Percentiles rank a stretch among this genome's conserved stretches.
These are phyloP conservation scores for Rhizopus sp. DNA, from an alignment of 371 early-diverging fungal genomes.

Conservation along the genomic window DNA sequence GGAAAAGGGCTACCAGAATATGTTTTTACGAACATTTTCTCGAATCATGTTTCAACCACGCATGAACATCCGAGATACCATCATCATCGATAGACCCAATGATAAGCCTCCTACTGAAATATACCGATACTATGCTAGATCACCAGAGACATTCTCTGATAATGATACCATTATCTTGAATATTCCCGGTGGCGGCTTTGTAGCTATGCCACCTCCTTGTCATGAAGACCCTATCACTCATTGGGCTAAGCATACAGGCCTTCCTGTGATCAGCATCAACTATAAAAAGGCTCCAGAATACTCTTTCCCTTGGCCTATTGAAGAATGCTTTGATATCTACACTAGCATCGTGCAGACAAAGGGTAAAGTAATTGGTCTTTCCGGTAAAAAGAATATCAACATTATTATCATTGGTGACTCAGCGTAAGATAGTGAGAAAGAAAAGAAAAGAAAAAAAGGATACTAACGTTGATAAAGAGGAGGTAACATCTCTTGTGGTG, in stretches of 20 bases:
- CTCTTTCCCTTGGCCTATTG: conserved; percentile 91
- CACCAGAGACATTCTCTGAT: conserved; percentile 35
- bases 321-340: conserved; percentile 94
- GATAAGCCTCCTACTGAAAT: conserved; percentile 50
- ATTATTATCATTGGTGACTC: conserved; percentile 91
- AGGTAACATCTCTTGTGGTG: conserved; percentile 75
- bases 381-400: conserved; percentile 54
- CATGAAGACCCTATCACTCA: conserved; percentile 72
- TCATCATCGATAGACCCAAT: conserved; percentile 52
- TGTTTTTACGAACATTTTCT: conserved; percentile 55
- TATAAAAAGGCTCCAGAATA: conserved; percentile 96
- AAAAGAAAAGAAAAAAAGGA: not conserved
- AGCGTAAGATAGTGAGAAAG: conserved; percentile 63
- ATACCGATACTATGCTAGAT: conserved; percentile 57
- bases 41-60: conserved; percentile 54
- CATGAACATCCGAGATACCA: conserved; percentile 57
- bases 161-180: conserved; percentile 69
- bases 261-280: conserved; percentile 81
- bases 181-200: conserved; percentile 88
- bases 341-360: conserved; percentile 61
- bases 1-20: conserved; percentile 80
- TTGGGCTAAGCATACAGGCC: conserved; percentile 68
- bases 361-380: conserved; percentile 69
- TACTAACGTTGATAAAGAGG: conserved; percentile 51
- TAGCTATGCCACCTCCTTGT: conserved; percentile 78